A percentile compares a stretch with the other conserved stretches of the same genome.
Conservation (phyloP, 768 basidiomycete genomes). For the Lanmaoa rubissima region DNA sequence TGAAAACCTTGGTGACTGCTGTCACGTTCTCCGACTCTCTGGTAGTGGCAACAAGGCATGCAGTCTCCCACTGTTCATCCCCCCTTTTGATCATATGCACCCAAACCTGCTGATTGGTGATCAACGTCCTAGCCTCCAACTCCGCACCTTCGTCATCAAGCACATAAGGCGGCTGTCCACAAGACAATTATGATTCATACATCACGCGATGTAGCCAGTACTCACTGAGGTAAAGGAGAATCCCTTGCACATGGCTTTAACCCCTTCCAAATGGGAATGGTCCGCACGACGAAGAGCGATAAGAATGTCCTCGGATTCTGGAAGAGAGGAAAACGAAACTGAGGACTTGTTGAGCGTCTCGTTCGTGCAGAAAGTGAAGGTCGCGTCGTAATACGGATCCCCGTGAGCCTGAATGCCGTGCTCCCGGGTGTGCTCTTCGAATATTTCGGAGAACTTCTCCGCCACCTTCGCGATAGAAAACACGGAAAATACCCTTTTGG, state of each 20-base stretch:
- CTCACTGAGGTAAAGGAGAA: conserved; percentile 64
- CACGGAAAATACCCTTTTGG: conserved; percentile 58
- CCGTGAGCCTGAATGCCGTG: conserved; percentile 27
- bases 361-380: conserved; percentile 52
- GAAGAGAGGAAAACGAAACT: background rate
- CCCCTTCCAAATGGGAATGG: conserved; percentile 28
- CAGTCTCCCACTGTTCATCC: conserved; percentile 38
- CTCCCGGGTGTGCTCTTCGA: conserved; percentile 35
- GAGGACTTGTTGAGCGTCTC: conserved; percentile 34
- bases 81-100: conserved; percentile 47
- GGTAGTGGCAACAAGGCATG: conserved; percentile 68
- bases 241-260: conserved; percentile 48
- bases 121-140: conserved; percentile 50
- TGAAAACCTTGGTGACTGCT: conserved; percentile 73
- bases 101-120: conserved; percentile 53
- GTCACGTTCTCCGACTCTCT: conserved; percentile 55
- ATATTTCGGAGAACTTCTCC: conserved; percentile 44
- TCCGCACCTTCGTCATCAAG: conserved; percentile 42
- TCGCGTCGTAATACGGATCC: conserved; percentile 60
- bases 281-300: conserved; percentile 36
- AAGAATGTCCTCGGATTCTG: conserved; percentile 10
- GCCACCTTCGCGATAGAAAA: conserved; percentile 55
- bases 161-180: conserved; percentile 53
- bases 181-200: background rate
- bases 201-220: background rate